phyloP scores from a whole-genome alignment of 192 early-diverging fungal species.

The Backusella liffmaniae region DNA sequence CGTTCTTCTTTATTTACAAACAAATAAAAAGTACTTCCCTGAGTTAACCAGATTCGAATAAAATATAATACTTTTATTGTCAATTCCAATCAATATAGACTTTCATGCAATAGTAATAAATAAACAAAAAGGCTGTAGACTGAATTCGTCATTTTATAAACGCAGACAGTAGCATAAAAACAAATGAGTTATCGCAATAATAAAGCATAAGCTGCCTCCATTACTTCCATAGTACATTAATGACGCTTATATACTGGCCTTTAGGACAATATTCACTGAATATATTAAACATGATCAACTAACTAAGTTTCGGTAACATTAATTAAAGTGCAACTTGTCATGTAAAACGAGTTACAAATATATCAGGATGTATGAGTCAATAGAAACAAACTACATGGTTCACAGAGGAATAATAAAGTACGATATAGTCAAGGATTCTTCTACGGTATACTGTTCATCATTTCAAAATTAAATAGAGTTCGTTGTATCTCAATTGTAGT shows the following conservation, averaged over 20 bases:
- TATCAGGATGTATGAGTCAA: background rate
- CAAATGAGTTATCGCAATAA: background rate
- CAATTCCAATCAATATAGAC: background rate
- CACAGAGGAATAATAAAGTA: background rate
- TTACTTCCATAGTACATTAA: background rate
- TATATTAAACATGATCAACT: background rate
- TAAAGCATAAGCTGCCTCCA: background rate
- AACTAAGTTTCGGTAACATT: background rate
- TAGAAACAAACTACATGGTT: background rate
- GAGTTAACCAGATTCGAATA: background rate
- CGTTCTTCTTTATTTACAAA: slow-evolving; percentile 1
- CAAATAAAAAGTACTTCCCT: background rate
- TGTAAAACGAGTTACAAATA: background rate
- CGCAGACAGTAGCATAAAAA: background rate
- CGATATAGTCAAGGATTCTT: background rate
- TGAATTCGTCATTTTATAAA: background rate
- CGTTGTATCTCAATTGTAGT: background rate
- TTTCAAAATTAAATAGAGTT: background rate
- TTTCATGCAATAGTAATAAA: background rate
- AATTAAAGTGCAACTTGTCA: background rate
- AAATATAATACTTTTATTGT: background rate
- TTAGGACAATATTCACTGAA: background rate
- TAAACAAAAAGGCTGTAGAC: background rate
- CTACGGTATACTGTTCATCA: background rate
- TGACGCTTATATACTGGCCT: background rate